These are phyloP conservation scores for Camelina sativa DNA, from an alignment of 345 rosid genomes.

Conservation along the genomic window DNA sequence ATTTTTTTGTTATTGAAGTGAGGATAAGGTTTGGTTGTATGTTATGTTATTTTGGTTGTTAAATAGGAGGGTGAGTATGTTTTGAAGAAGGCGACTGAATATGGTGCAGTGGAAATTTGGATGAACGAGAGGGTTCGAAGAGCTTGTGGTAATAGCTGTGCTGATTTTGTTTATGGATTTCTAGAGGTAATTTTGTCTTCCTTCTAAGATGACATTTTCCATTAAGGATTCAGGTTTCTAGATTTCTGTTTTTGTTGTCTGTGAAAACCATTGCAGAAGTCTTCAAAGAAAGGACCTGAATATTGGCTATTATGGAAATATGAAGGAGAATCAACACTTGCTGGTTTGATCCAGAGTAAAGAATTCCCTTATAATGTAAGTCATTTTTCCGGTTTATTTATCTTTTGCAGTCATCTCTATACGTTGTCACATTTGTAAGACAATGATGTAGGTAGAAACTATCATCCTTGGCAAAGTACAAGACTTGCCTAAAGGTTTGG, in stretches of 20 bases:
- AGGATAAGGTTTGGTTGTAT: not conserved
- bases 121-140: constrained; percentile 97
- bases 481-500: constrained; percentile 77
- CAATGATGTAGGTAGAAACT: constrained; percentile 74
- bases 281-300: constrained; percentile 78
- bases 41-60: constrained; percentile 8
- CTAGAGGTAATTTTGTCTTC: constrained; percentile 64
- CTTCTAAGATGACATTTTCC: not conserved
- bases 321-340: constrained; percentile 88
- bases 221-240: not conserved
- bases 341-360: constrained; percentile 78
- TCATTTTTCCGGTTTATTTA: constrained; percentile 35
- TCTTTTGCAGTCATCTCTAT: not conserved
- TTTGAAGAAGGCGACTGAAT: constrained; percentile 94
- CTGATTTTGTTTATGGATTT: constrained; percentile 88
- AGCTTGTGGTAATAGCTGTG: constrained; percentile 96
- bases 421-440: constrained; percentile 15
- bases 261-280: constrained; percentile 55
- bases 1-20: not conserved
- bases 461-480: constrained; percentile 81
- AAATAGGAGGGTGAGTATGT: constrained; percentile 82
- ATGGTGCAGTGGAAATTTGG: constrained; percentile 98
- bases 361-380: constrained; percentile 93
- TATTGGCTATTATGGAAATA: constrained; percentile 94
- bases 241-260: not conserved